Percentiles rank a stretch among this genome's conserved stretches.
Evolutionary conservation across 2,329 filamentous ascomycete genomes (phyloP).

Genomic region (Fusarium tuaranense): DNA sequence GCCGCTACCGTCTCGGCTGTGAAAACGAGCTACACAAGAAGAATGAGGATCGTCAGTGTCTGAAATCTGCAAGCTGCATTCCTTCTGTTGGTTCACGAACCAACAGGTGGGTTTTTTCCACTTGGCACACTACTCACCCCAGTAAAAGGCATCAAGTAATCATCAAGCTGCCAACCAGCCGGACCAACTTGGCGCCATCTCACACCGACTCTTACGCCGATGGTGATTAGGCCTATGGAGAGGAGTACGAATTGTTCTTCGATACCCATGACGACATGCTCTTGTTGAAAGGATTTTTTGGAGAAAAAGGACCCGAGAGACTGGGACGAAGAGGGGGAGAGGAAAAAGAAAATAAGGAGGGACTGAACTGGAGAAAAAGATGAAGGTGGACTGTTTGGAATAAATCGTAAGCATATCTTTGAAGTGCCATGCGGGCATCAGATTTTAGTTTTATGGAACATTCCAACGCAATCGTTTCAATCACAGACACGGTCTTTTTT

Average conservation of each 20-base stretch:
- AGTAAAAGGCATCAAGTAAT: constrained; percentile 39
- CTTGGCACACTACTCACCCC: constrained; percentile 26
- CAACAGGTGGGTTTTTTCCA: not conserved
- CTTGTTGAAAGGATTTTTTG: not conserved
- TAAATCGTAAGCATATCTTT: not conserved
- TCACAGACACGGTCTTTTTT: not conserved
- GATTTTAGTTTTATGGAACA: not conserved
- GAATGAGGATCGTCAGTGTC: not conserved
- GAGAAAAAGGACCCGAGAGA: not conserved
- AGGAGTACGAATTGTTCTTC: constrained; percentile 39
- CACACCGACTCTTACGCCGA: constrained; percentile 25
- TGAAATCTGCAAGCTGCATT: not conserved
- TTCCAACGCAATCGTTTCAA: not conserved
- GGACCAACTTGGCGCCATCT: constrained; percentile 31
- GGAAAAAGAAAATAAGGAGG: not conserved
- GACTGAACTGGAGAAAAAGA: not conserved
- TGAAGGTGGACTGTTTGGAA: not conserved
- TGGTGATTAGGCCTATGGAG: constrained; percentile 34
- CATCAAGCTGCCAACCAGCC: constrained; percentile 32
- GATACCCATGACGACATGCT: constrained; percentile 29
- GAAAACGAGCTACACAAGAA: constrained; percentile 25
- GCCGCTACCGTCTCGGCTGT: constrained; percentile 37
- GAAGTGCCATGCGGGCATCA: not conserved
- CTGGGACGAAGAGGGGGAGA: not conserved
- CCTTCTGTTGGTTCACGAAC: not conserved